Evolutionary conservation across 2,329 filamentous ascomycete genomes (phyloP), one percentile per base, ranked within the genome.

Genomic region (Sporothrix globosa): DNA sequence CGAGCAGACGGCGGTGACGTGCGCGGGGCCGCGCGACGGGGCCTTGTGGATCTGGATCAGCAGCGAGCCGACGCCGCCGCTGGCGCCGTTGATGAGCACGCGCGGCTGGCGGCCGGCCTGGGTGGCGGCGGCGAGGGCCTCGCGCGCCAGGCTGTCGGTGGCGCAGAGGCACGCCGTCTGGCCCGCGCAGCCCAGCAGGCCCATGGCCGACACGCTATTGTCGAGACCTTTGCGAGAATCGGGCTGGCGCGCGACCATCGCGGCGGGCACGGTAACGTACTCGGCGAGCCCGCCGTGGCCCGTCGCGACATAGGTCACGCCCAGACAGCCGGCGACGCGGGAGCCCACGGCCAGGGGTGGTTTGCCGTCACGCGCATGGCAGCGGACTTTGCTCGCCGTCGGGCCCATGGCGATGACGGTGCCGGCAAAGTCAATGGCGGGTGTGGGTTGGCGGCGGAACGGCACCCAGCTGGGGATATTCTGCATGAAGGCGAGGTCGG

Each of bases 71-170:
- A 86, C 82, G 14, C 83, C 84, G 0, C 84, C 84, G 73, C 83
- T 85, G 24, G 83, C 85, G 3, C 83, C 84, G 72, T 85, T 84
- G 4, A 86, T 77, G 61, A 86, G 73, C 48, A 85, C 82, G 2
- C 79, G 76, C 50, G 81, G 77, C 80, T 27, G 58, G n/a, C 39
- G 58, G 4, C 13, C 5, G 3, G 21, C 58, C 0, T 14, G 10
- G 3, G 11, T 0, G 34, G 34, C 73, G 73, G 73, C 79, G 77
- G 71, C 79, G 77, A 69, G 56, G 2, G 52, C 70, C 0, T 54
- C 70, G 54, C 41, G 39, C 5, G 79, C 50, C 2, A 68, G 52
- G 0, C 77, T 74, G 50, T 76, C 75, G 10, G 70, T 73, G 53
- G 79, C 53, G 66, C 78, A 69, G 14, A 77, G 68, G n/a, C 73